Conservation (phyloP, 2,329 filamentous ascomycete species). For the Phialocephala sp. region DNA sequence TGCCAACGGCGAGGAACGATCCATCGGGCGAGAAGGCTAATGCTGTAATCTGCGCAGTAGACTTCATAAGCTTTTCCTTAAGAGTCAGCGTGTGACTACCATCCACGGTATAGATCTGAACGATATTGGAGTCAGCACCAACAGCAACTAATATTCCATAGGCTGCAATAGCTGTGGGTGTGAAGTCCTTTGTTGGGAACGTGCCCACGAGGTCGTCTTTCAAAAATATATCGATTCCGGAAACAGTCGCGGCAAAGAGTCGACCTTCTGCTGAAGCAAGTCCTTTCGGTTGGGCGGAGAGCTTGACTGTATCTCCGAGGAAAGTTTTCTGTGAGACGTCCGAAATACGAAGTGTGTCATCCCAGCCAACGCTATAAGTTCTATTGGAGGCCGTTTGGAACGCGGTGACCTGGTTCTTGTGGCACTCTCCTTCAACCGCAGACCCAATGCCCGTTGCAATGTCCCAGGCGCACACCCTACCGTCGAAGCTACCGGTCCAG, state of each 20-base stretch:
- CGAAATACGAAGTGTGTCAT: slow-evolving; percentile 83
- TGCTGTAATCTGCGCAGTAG: slow-evolving; percentile 74
- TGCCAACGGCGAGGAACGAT: slow-evolving; percentile 80
- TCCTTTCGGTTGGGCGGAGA: slow-evolving; percentile 82
- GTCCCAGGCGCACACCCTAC: slow-evolving; percentile 86
- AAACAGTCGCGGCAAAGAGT: slow-evolving; percentile 56
- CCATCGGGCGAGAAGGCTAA: slow-evolving; percentile 84
- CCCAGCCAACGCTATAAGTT: slow-evolving; percentile 91
- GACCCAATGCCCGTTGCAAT: slow-evolving; percentile 70
- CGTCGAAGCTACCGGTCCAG: slow-evolving; percentile 92
- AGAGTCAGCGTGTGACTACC: slow-evolving; percentile 59
- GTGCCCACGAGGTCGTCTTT: slow-evolving; percentile 65
- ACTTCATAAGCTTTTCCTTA: slow-evolving; percentile 60
- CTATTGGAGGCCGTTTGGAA: slow-evolving; percentile 67
- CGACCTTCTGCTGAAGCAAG: slow-evolving; percentile 60
- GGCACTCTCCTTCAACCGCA: slow-evolving; percentile 77
- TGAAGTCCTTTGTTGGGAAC: slow-evolving; percentile 63
- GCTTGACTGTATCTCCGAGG: slow-evolving; percentile 68
- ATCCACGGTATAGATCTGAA: slow-evolving; percentile 74
- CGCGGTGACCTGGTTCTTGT: slow-evolving; percentile 85
- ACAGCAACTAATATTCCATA: slow-evolving; percentile 73
- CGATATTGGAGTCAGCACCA: slow-evolving; percentile 74
- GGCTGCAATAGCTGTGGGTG: slow-evolving; percentile 75
- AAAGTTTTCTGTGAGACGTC: slow-evolving; percentile 79
- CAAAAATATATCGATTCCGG: slow-evolving; percentile 64